Base-by-base conservation (phyloP, 305 asterid genomes). In the Withania somnifera region DNA sequence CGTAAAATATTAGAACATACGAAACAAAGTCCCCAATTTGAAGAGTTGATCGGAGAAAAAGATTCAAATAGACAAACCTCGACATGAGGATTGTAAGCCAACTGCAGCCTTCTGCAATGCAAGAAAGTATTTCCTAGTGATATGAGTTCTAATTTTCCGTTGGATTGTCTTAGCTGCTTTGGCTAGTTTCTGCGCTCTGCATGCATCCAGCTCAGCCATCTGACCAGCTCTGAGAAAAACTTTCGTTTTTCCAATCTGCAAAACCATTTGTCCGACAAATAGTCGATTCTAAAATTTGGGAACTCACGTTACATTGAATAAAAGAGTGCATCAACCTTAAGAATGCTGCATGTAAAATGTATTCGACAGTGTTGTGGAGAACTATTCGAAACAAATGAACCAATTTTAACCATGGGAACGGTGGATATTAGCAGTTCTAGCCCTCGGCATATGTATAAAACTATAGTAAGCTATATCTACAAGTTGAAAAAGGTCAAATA, bases 201-300 rank as follows among this genome's bases (percentile, higher is more conserved):
- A 94, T 54, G 99, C 94, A 93, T 95, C 99, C 84, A 95, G 91
- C 69, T 92, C 98, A 45, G 97, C 98, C 98, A 95, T 92, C 84
- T 95, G 98, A 87, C 98, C 98, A 77, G 99, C 98, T 89, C 99
- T 88, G 30, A 95, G 87, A 87, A 95, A 95, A 84, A 94, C 96
- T 86, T 95, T 94, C 5, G 98, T 89, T 84, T 95, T 91, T 76
- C 98, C 99, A 51, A 91, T 91, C 99, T 95, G 95, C 86, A 87
- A 78, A 84, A 67, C 40, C 40, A 78, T 82, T 68, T 81, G 67
- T 50, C 63, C 24, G 22, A 28, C 20, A 51, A 56, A 51, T 52
- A 52, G 54, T 30, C 11, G 61, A 14, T 61, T 80, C 52, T 63
- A 8, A 63, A 30, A 80, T 38, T 79, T 47, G 58, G 32, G 83